Evolutionary conservation across 106 monocot genomes (phyloP), one percentile per base, ranked within the genome.

Genomic region (Amphibolis antarctica): DNA sequence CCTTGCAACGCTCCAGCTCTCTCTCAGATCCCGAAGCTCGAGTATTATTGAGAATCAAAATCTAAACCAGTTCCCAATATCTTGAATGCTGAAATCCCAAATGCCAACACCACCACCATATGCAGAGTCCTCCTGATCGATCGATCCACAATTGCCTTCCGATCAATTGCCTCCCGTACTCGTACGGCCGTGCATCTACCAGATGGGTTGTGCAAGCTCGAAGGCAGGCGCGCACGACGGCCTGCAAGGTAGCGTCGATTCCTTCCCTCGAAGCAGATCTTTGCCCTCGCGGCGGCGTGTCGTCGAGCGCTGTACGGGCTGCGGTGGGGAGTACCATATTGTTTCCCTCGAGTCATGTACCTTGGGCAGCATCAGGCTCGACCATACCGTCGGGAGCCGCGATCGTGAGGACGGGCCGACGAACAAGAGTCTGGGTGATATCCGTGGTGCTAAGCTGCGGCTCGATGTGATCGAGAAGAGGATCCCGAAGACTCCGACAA

Each of bases 161-260:
- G 2, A 36, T 7, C 2, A 7, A 4, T 36, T 7, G 36, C 4
- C 7, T 4, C 36, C 7, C 2, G 36, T 36, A 7, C 36, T 36
- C 7, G 36, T 36, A n/a, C n/a, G 46, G 48, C 48, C 13, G 15
- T n/a, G 15, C 11, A n/a, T 13, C n/a, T 49, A 13, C n/a, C 3
- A 13, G 17, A 85, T 88, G 88, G 88, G 88, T 44, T 88, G 88
- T 76, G 61, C 74, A 62, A 74, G 63, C 66, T 88, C 88, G 11
- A 88, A 82, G 62, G 76, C 74, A 63, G 79, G 75, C 20, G n/a
- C n/a, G n/a, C 76, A 59, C 17, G 67, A 55, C 9, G 81, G 79
- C 36, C 79, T 67, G 63, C 68, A 65, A 10, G 7, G 36, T 36
- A 36, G 36, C 36, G 7, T 36, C 36, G 36, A 36, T 7, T 36